Evolutionary conservation across 2,329 filamentous ascomycete genomes (phyloP).

Genomic region (Aspergillus fructus): DNA sequence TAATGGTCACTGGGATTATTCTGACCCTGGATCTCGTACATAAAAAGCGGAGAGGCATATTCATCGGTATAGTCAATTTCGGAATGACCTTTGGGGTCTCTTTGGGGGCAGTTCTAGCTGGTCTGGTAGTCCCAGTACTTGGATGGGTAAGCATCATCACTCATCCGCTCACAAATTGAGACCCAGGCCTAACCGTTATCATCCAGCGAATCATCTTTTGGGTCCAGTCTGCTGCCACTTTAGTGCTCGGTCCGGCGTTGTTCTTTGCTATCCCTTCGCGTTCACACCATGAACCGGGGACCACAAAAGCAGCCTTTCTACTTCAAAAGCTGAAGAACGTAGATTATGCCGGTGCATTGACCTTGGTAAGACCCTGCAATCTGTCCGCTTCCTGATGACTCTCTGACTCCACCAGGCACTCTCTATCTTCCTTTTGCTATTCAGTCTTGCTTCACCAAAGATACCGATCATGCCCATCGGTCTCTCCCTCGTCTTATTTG

Average conservation of each 20-base stretch:
- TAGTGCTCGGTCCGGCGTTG: conserved; percentile 62
- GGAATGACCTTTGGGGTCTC: conserved; percentile 71
- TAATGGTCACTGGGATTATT: conserved; percentile 72
- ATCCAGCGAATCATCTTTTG: conserved; percentile 69
- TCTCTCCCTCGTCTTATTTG: conserved; percentile 59
- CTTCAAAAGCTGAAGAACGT: conserved; percentile 61
- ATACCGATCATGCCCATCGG: conserved; percentile 62
- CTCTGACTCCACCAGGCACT: conserved; percentile 46
- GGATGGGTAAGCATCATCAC: conserved; percentile 64
- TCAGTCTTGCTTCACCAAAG: conserved; percentile 64
- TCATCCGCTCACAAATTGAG: not conserved
- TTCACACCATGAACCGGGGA: conserved; percentile 32
- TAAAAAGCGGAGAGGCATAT: conserved; percentile 67
- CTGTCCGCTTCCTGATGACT: not conserved
- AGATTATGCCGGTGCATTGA: conserved; percentile 71
- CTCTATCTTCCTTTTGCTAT: conserved; percentile 70
- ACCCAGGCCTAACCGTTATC: not conserved
- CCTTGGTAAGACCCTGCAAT: conserved; percentile 53
- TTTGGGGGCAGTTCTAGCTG: conserved; percentile 69
- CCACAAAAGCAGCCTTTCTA: conserved; percentile 40
- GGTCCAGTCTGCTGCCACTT: conserved; percentile 64
- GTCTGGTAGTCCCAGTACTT: conserved; percentile 59
- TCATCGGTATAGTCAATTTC: conserved; percentile 71
- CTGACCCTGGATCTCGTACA: conserved; percentile 72
- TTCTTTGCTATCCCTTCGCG: conserved; percentile 64